A percentile compares a stretch with the other conserved stretches of the same genome.
These are phyloP conservation scores for Ciborinia camelliae DNA, from an alignment of 2,329 filamentous ascomycete species.

Conservation along the genomic window DNA sequence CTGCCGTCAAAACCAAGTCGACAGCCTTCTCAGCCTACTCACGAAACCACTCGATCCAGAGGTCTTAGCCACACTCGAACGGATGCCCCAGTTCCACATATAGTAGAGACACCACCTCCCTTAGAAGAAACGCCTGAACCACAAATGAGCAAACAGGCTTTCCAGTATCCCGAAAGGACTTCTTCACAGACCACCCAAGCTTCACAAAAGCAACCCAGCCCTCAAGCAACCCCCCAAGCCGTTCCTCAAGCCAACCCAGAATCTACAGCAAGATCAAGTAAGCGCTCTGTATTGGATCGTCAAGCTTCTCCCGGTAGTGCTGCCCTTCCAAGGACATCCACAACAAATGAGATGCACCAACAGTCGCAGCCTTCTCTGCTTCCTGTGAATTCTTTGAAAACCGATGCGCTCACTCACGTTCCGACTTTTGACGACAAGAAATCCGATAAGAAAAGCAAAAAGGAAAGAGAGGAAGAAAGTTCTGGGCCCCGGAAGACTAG, in stretches of 20 bases:
- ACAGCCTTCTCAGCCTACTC: conserved; percentile 3
- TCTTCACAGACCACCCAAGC: conserved; percentile 18
- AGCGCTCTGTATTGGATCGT: conserved; percentile 41
- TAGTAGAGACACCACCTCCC: conserved; percentile 61
- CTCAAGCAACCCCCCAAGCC: conserved; percentile 18
- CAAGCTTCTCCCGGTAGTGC: conserved; percentile 20
- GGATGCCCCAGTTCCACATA: conserved; percentile 49
- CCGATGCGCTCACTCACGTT: conserved; percentile 76
- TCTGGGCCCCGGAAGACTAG: conserved; percentile 68
- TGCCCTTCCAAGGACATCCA: conserved; percentile 22
- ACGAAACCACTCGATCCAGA: conserved; percentile 20
- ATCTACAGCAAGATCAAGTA: conserved; percentile 47
- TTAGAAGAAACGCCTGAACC: conserved; percentile 27
- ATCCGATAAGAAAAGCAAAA: conserved; percentile 70
- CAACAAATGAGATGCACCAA: conserved; percentile 55
- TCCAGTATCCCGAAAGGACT: conserved; percentile 20
- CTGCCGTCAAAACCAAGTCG: background rate
- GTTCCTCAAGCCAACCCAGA: conserved; percentile 41
- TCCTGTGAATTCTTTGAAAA: conserved; percentile 66
- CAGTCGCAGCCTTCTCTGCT: conserved; percentile 63
- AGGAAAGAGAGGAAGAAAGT: conserved; percentile 56
- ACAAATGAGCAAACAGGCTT: conserved; percentile 20
- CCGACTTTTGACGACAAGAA: conserved; percentile 78
- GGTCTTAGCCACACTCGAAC: conserved; percentile 33
- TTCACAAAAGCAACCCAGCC: conserved; percentile 42